phyloP scores from a whole-genome alignment of 495 filamentous ascomycete genomes.

The Diplogelasinospora grovesii region DNA sequence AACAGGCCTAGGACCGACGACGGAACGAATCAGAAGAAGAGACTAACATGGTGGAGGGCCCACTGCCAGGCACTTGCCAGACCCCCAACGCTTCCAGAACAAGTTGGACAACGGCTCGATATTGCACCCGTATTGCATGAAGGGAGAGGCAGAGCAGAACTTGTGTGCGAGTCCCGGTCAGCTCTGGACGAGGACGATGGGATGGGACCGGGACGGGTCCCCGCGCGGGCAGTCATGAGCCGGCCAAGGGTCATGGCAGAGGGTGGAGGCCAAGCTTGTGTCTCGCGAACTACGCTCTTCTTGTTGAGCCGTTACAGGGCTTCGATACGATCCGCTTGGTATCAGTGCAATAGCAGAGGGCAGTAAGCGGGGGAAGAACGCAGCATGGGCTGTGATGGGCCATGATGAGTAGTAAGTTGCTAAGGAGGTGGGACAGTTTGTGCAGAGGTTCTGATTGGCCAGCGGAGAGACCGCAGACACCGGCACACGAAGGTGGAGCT shows the following conservation, averaged over 20 bases:
- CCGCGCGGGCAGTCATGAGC: constrained; percentile 18
- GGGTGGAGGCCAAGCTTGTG: not conserved
- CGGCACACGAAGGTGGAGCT: no score
- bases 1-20: constrained; percentile 27
- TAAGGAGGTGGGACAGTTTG: no score
- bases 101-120: constrained; percentile 1
- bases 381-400: no score
- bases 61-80: constrained; percentile 5
- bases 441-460: no score
- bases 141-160: constrained; percentile 7
- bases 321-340: no score
- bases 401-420: no score
- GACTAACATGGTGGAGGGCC: constrained; percentile 6
- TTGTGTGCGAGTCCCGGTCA: constrained; percentile 12
- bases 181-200: constrained; percentile 6
- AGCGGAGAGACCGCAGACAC: no score
- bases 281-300: no score
- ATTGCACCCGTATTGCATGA: constrained; percentile 18
- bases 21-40: constrained; percentile 9
- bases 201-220: constrained; percentile 11
- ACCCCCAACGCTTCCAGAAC: constrained; percentile 20
- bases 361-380: no score
- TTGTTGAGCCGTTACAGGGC: no score
- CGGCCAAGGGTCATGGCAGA: constrained; percentile 14
- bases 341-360: no score